These are phyloP conservation scores for Asterophora parasitica DNA, from an alignment of 768 basidiomycete genomes.

Conservation along the genomic window DNA sequence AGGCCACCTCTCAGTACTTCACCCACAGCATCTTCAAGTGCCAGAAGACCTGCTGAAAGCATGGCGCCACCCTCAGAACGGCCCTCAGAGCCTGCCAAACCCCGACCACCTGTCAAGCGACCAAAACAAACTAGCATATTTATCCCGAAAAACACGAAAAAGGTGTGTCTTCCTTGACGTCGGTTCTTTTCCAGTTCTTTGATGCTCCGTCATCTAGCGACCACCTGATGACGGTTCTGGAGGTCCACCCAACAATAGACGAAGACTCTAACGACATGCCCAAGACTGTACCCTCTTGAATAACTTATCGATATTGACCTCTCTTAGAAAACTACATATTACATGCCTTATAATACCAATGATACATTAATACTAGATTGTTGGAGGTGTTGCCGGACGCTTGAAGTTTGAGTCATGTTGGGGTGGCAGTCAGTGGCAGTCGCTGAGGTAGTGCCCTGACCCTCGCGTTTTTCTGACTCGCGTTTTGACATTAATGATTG, in stretches of 20 bases:
- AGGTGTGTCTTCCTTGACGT: conserved; percentile 13
- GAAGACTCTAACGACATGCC: conserved; percentile 3
- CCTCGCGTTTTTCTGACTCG: too few species aligned
- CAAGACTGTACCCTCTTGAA: background rate
- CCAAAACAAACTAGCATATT: conserved; percentile 47
- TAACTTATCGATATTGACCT: background rate
- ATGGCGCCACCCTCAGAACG: background rate
- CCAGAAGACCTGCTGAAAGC: conserved; percentile 7
- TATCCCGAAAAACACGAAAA: conserved; percentile 52
- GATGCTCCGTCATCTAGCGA: conserved; percentile 5
- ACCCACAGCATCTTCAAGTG: background rate
- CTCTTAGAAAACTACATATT: background rate
- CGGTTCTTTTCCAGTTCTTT: too few species aligned
- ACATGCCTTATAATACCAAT: background rate
- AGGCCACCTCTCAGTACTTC: background rate
- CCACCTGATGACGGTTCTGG: conserved; percentile 11
- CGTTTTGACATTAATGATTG: too few species aligned
- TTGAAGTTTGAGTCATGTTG: too few species aligned
- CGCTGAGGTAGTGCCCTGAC: too few species aligned
- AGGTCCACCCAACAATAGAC: conserved; percentile 11
- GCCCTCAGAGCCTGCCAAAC: conserved; percentile 3
- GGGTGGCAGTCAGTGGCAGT: too few species aligned
- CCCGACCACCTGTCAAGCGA: conserved; percentile 27
- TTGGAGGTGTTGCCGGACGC: too few species aligned
- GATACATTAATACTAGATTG: conserved; percentile 12